These are phyloP conservation scores for Ballota nigra DNA, from an alignment of 257 asterid genomes.

Conservation along the genomic window DNA sequence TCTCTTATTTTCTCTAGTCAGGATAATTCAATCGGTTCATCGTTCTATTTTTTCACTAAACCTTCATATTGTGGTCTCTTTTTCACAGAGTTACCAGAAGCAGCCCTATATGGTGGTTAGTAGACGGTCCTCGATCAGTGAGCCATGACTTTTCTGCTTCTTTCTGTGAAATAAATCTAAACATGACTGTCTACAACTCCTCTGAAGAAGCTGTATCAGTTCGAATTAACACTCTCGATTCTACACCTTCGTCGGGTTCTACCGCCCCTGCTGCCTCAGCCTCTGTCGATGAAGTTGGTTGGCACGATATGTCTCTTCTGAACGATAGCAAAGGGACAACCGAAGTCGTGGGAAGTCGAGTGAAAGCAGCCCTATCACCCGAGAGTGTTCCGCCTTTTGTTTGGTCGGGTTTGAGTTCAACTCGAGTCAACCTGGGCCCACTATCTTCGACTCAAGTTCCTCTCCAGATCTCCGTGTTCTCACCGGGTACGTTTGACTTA, in stretches of 20 bases:
- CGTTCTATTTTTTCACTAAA: not conserved
- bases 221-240: constrained; percentile 50
- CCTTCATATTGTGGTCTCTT: not conserved
- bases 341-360: constrained; percentile 39
- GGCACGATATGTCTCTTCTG: constrained; percentile 60
- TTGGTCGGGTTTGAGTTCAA: constrained; percentile 86
- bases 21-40: not conserved
- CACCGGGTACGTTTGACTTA: constrained; percentile 84
- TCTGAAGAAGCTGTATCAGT: constrained; percentile 52
- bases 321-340: constrained; percentile 54
- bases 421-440: constrained; percentile 54
- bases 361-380: constrained; percentile 37
- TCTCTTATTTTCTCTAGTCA: too few relatives aligned
- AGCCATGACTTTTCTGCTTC: constrained; percentile 57
- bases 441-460: constrained; percentile 57
- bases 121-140: constrained; percentile 65
- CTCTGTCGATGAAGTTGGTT: constrained; percentile 72
- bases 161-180: constrained; percentile 68
- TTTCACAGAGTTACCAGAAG: constrained; percentile 47
- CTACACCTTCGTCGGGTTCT: constrained; percentile 28
- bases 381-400: constrained; percentile 61
- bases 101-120: constrained; percentile 84
- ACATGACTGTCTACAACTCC: constrained; percentile 67
- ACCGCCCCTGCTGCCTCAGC: constrained; percentile 32
- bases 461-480: constrained; percentile 63